Evolutionary conservation across 106 monocot genomes (phyloP), one percentile per base, ranked within the genome.

Genomic region (Posidonia australis): DNA sequence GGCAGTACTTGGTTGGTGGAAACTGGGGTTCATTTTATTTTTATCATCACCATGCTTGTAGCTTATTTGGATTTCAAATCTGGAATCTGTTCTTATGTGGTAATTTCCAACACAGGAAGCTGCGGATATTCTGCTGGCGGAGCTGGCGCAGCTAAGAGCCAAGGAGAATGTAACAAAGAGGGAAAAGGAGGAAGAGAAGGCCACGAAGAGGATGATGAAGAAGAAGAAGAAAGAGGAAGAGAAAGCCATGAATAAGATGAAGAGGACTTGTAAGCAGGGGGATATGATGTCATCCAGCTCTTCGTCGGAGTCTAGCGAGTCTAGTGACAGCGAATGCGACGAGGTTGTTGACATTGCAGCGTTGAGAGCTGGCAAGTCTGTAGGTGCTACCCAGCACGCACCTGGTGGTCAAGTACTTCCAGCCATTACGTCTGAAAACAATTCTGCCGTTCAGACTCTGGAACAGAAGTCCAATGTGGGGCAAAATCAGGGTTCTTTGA

Each of bases 251-350:
- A 68, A 68, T 19, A 55, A 42, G 5, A 56, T 55, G 1, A 70
- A 42, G 43, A 57, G 5, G 29, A 48, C 60, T 5, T 67, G 62
- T 32, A 54, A 27, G 9, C 44, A 69, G 11, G 51, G 10, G 3
- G 60, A 52, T 19, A 48, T 62, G 57, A 61, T 57, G 12, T 66
- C 71, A 0, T 63, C 72, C 18, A 59, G 16, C 30, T 84, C 87
- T 21, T 84, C 77, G 0, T 67, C 76, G 30, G 77, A 77, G 11
- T 87, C 89, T 10, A 84, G 86, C 21, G 89, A 89, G 64, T 89
- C 89, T 1, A 90, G 90, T 60, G 84, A 87, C 65, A 77, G 82
- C 12, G 96, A 87, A 9, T 87, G 90, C 1, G 77, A 90, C 16
- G 48, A 70, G 17, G 44, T 67, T 19, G 57, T 76, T 24, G 67